Percentiles rank a stretch among this genome's conserved stretches.
These are phyloP conservation scores for Lentinula novae-zelandiae DNA, from an alignment of 1,284 basidiomycete species.

Conservation along the genomic window DNA sequence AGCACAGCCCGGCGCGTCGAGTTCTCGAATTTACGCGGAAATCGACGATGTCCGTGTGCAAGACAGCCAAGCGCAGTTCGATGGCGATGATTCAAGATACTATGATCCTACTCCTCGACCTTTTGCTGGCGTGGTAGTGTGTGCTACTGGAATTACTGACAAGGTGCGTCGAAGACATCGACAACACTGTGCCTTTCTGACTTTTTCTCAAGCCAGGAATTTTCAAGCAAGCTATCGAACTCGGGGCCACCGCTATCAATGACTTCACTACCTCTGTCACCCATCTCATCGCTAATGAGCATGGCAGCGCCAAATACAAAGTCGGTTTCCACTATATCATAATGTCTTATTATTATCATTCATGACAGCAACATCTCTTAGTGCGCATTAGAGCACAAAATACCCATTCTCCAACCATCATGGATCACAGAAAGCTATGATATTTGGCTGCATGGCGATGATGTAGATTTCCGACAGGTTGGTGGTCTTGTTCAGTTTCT, in stretches of 20 bases:
- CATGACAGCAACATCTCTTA: constrained; percentile 23
- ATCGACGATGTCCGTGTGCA: constrained; percentile 29
- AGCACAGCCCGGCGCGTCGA: constrained; percentile 35
- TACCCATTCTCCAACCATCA: constrained; percentile 68
- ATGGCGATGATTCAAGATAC: constrained; percentile 36
- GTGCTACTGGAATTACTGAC: constrained; percentile 70
- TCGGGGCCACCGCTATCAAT: constrained; percentile 63
- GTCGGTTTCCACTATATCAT: constrained; percentile 30
- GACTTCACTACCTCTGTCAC: constrained; percentile 80
- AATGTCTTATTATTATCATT: background rate
- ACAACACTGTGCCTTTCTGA: background rate
- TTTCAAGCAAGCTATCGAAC: constrained; percentile 70
- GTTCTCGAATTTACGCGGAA: constrained; percentile 19
- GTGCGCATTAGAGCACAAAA: constrained; percentile 71
- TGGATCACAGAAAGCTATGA: constrained; percentile 71
- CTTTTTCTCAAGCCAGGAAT: constrained; percentile 47
- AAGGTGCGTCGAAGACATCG: constrained; percentile 41
- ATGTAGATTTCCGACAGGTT: constrained; percentile 54
- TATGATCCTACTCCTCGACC: constrained; percentile 61
- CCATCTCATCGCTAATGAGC: constrained; percentile 67
- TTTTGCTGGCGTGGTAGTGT: constrained; percentile 59
- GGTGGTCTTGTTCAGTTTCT: constrained; percentile 6
- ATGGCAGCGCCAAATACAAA: constrained; percentile 76
- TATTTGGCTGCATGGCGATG: constrained; percentile 74
- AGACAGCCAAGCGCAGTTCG: constrained; percentile 32